Evolutionary conservation across 768 basidiomycete species (phyloP).

Genomic region (Tephrocybe sp.): DNA sequence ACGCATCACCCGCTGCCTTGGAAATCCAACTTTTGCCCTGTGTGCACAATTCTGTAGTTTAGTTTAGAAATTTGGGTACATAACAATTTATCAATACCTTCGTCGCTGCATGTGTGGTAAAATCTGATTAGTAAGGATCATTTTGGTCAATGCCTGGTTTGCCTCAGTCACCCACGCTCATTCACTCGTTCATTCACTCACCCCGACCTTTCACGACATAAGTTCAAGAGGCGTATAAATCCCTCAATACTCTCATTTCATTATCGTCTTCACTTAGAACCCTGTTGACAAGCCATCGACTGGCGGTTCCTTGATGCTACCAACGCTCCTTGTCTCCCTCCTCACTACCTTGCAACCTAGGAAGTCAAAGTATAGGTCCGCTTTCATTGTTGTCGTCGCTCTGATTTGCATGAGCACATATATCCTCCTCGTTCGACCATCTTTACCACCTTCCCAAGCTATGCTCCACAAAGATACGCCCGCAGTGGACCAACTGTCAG

Average conservation of each 20-base stretch:
- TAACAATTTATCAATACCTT: too few relatives aligned
- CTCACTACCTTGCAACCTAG: conserved; percentile 35
- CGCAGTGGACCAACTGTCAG: conserved; percentile 31
- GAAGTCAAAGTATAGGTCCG: conserved; percentile 51
- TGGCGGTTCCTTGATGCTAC: conserved; percentile 15
- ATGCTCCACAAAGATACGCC: conserved; percentile 28
- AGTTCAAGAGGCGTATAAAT: neutral
- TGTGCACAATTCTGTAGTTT: too few relatives aligned
- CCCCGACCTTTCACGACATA: neutral
- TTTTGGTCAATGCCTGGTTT: too few relatives aligned
- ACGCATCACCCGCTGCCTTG: too few relatives aligned
- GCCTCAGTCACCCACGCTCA: conserved; percentile 14
- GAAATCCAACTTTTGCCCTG: too few relatives aligned
- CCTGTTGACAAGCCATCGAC: conserved; percentile 30
- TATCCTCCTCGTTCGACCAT: conserved; percentile 50
- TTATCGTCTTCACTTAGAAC: conserved; percentile 26
- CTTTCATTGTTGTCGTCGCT: conserved; percentile 50
- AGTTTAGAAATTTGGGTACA: too few relatives aligned
- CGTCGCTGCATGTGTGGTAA: too few relatives aligned
- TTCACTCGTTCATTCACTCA: conserved; percentile 1
- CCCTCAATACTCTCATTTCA: neutral
- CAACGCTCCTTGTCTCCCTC: conserved; percentile 21
- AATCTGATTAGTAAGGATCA: too few relatives aligned
- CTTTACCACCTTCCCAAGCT: conserved; percentile 36
- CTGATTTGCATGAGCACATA: conserved; percentile 53